Conservation (phyloP, 352 stramenopile genomes). For the Pythium brassicae region DNA sequence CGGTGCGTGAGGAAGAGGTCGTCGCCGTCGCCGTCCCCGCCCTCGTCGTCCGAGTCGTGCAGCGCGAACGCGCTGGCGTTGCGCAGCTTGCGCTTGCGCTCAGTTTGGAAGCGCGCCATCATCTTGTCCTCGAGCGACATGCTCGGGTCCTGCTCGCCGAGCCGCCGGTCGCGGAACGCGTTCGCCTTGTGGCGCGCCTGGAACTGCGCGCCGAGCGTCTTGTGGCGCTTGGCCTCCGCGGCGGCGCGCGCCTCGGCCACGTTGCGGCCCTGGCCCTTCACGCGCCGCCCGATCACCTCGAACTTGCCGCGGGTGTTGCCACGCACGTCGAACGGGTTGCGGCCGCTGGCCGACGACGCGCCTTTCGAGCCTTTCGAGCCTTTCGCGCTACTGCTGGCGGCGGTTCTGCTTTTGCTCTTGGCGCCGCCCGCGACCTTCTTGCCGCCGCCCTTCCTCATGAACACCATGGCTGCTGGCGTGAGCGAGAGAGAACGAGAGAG, state of each 20-base stretch:
- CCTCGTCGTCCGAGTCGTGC: conserved; percentile 76
- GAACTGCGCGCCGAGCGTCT: conserved; percentile 85
- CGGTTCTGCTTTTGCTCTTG: conserved; percentile 1
- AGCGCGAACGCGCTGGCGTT: conserved; percentile 70
- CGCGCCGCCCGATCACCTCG: conserved; percentile 84
- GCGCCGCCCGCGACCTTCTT: conserved; percentile 24
- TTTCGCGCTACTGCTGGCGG: conserved; percentile 9
- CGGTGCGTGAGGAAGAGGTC: conserved; percentile 77
- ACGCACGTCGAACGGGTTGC: conserved; percentile 90
- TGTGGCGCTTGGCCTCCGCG: conserved; percentile 79
- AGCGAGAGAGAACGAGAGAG: too few relatives aligned
- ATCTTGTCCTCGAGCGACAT: conserved; percentile 92
- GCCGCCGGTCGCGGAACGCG: conserved; percentile 80
- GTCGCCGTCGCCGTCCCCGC: conserved; percentile 59
- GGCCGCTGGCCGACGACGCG: conserved; percentile 21
- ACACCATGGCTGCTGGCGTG: conserved; percentile 20
- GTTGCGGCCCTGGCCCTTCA: conserved; percentile 88
- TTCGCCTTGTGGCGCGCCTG: conserved; percentile 85
- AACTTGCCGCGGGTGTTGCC: conserved; percentile 87
- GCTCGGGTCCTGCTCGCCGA: conserved; percentile 78
- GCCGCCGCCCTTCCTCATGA: conserved; percentile 40
- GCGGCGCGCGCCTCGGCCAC: conserved; percentile 78
- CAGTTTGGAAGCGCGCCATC: conserved; percentile 87
- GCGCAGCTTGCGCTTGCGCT: conserved; percentile 83
- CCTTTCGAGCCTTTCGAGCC: conserved; percentile 16